Evolutionary conservation across 176 grass and related monocot genomes (phyloP).

Genomic region (Olyra latifolia): DNA sequence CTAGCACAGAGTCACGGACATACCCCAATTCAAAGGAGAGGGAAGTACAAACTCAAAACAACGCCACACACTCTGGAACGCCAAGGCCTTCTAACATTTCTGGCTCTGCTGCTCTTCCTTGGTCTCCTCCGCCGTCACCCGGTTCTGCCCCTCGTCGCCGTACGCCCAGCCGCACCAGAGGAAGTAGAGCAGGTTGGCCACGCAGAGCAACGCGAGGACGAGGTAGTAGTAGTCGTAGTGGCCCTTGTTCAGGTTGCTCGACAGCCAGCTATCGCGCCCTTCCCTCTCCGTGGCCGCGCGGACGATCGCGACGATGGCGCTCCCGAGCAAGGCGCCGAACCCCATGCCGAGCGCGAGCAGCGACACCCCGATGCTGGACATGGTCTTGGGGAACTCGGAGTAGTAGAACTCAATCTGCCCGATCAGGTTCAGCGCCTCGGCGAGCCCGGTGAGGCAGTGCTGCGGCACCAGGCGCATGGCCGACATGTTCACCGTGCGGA

Average conservation of each 20-base stretch:
- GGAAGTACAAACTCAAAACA: neutral
- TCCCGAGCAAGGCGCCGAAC: constrained; percentile 35
- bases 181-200: constrained; percentile 50
- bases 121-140: neutral
- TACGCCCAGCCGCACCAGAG: constrained; percentile 49
- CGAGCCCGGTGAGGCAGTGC: constrained; percentile 54
- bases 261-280: constrained; percentile 54
- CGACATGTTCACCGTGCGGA: constrained; percentile 40
- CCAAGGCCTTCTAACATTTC: neutral
- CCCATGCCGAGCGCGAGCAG: constrained; percentile 55
- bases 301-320: constrained; percentile 35
- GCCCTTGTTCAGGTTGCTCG: constrained; percentile 53
- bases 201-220: constrained; percentile 40
- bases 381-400: constrained; percentile 68
- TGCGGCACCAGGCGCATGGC: constrained; percentile 68
- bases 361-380: constrained; percentile 70
- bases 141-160: constrained; percentile 53
- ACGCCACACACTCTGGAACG: neutral
- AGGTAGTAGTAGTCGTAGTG: constrained; percentile 75
- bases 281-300: neutral
- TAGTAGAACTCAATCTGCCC: constrained; percentile 89
- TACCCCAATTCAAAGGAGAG: neutral
- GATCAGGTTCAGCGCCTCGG: constrained; percentile 60
- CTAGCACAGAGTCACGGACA: neutral
- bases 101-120: constrained; percentile 1